These are phyloP conservation scores for Emergomyces africanus DNA, from an alignment of 2,329 filamentous ascomycete species.

Conservation along the genomic window DNA sequence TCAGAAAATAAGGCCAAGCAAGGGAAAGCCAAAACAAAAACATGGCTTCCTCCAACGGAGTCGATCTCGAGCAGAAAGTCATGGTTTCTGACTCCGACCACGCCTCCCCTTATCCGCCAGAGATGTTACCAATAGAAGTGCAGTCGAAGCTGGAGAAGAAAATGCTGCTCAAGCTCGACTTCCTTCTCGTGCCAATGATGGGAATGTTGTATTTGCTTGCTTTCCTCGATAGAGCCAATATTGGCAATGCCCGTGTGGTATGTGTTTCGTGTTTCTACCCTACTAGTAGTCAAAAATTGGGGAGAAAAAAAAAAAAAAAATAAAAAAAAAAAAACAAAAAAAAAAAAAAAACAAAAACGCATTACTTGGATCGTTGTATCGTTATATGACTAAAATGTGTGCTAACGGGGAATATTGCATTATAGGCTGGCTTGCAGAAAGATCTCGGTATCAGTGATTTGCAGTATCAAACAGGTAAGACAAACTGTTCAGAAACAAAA, in stretches of 20 bases:
- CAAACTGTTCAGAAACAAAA: neutral
- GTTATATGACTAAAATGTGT: neutral
- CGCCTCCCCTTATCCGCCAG: neutral
- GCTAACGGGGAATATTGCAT: neutral
- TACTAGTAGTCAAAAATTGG: no score
- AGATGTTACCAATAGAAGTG: neutral
- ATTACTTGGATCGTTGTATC: neutral
- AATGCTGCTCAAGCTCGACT: slow-evolving; percentile 28
- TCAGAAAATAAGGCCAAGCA: neutral
- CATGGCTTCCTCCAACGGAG: neutral
- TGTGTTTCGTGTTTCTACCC: neutral
- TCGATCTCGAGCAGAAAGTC: neutral
- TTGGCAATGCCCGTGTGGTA: slow-evolving; percentile 57
- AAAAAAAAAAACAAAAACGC: no score
- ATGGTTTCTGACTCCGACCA: neutral
- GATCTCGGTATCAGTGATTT: slow-evolving; percentile 46
- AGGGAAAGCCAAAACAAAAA: neutral
- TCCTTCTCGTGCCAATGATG: slow-evolving; percentile 26
- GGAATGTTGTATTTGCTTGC: slow-evolving; percentile 51
- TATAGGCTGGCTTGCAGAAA: slow-evolving; percentile 37
- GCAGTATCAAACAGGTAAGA: slow-evolving; percentile 44
- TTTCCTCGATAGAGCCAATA: slow-evolving; percentile 56
- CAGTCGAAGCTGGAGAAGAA: slow-evolving; percentile 16
- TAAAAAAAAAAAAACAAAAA: no score
- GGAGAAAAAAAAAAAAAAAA: no score